A percentile compares a stretch with the other conserved stretches of the same genome.
These are phyloP conservation scores for Boletus rufocinnamomeus DNA, from an alignment of 768 basidiomycete species.

Conservation along the genomic window DNA sequence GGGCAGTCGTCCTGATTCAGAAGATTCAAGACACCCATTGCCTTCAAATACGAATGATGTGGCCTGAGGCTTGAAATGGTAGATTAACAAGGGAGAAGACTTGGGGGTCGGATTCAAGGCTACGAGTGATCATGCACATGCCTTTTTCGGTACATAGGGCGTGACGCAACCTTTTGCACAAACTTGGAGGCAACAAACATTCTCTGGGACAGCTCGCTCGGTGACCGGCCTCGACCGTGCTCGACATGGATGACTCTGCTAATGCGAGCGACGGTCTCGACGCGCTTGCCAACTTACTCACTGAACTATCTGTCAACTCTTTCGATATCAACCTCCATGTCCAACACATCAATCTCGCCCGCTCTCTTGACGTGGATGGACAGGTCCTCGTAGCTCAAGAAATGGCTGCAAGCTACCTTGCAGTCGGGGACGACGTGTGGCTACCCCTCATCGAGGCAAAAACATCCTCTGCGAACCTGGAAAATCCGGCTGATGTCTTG, in stretches of 20 bases:
- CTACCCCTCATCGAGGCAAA: conserved; percentile 63
- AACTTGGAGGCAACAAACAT: background rate
- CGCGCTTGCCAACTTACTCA: conserved; percentile 61
- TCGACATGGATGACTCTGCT: conserved; percentile 51
- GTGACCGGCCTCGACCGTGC: background rate
- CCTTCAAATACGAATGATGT: background rate
- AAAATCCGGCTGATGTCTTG: conserved; percentile 51
- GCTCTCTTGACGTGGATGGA: conserved; percentile 55
- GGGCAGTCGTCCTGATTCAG: background rate
- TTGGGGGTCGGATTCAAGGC: too few relatives aligned
- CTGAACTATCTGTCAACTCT: conserved; percentile 56
- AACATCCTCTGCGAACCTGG: conserved; percentile 48
- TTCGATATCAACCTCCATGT: conserved; percentile 65
- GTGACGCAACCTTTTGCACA: background rate
- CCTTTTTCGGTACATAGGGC: conserved; percentile 16
- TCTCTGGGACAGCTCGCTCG: too few relatives aligned
- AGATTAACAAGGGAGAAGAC: too few relatives aligned
- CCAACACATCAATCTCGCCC: conserved; percentile 65
- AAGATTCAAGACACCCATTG: background rate
- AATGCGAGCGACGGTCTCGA: conserved; percentile 50
- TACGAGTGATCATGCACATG: too few relatives aligned
- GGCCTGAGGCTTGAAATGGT: too few relatives aligned
- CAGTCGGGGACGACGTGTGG: conserved; percentile 75
- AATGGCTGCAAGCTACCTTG: conserved; percentile 62
- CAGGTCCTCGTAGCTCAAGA: conserved; percentile 64